phyloP scores from a whole-genome alignment of 2,329 filamentous ascomycete genomes.

The Drechslera avenae region DNA sequence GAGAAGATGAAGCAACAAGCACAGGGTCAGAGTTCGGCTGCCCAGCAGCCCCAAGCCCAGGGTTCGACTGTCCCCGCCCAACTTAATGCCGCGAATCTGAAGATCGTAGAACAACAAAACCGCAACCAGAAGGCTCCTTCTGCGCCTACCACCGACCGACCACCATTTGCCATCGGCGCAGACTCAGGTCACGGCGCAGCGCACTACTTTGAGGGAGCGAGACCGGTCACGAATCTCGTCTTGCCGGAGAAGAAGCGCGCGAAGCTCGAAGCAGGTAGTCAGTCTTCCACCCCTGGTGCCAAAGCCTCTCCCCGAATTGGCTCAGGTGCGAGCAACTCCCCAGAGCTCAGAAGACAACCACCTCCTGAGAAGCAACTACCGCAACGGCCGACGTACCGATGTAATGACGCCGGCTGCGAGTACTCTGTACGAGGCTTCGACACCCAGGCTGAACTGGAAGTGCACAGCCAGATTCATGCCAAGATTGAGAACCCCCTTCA shows the following conservation, averaged over 20 bases:
- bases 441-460: conserved; percentile 59
- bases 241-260: conserved; percentile 63
- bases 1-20: conserved; percentile 28
- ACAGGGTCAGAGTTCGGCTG: conserved; percentile 22
- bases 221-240: conserved; percentile 62
- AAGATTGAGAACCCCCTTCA: conserved; percentile 60
- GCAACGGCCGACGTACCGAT: conserved; percentile 57
- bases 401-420: conserved; percentile 59
- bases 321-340: conserved; percentile 46
- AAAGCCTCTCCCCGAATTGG: conserved; percentile 49
- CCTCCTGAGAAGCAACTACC: conserved; percentile 52
- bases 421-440: conserved; percentile 60
- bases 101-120: conserved; percentile 52
- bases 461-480: conserved; percentile 61
- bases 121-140: conserved; percentile 57
- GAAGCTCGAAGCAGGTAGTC: conserved; percentile 53
- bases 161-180: conserved; percentile 58
- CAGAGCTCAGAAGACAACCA: conserved; percentile 54
- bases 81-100: conserved; percentile 47
- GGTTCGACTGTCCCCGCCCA: conserved; percentile 30
- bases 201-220: conserved; percentile 57
- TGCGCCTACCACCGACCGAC: conserved; percentile 57
- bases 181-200: conserved; percentile 63
- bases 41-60: conserved; percentile 25
- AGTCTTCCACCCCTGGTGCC: conserved; percentile 50